Evolutionary conservation across 495 filamentous ascomycete species (phyloP).

Genomic region (Trichoderma erinaceum): DNA sequence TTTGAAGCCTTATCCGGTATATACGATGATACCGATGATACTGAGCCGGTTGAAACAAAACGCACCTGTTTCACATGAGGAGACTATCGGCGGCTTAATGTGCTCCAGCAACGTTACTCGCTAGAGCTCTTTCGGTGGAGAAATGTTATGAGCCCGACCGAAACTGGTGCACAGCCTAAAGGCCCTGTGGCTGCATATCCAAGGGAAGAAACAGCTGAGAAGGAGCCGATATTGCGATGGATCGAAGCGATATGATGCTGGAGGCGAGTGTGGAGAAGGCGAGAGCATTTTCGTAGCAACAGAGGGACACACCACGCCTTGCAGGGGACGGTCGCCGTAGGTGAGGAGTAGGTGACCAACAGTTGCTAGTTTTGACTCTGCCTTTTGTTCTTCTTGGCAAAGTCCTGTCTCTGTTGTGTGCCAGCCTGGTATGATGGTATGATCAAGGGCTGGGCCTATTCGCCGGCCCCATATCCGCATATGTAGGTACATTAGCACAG

Average conservation of each 20-base stretch:
- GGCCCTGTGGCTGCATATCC: neutral
- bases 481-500: neutral
- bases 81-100: neutral
- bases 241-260: neutral
- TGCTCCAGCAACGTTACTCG: constrained; percentile 2
- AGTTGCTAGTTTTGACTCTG: neutral
- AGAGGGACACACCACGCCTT: neutral
- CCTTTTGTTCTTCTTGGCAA: neutral
- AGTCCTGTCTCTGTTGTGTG: neutral
- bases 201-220: neutral
- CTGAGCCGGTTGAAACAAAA: neutral
- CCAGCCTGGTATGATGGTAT: neutral
- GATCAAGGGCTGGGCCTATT: neutral
- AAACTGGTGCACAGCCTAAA: constrained; percentile 9
- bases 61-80: neutral
- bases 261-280: neutral
- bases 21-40: neutral
- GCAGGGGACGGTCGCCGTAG: neutral
- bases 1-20: neutral
- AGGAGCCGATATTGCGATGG: constrained; percentile 2
- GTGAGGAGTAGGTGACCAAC: neutral
- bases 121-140: neutral
- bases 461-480: neutral
- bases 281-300: neutral
- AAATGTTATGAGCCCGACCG: neutral